Conservation (phyloP, 1,284 basidiomycete genomes). For the Tylopilus sp. region DNA sequence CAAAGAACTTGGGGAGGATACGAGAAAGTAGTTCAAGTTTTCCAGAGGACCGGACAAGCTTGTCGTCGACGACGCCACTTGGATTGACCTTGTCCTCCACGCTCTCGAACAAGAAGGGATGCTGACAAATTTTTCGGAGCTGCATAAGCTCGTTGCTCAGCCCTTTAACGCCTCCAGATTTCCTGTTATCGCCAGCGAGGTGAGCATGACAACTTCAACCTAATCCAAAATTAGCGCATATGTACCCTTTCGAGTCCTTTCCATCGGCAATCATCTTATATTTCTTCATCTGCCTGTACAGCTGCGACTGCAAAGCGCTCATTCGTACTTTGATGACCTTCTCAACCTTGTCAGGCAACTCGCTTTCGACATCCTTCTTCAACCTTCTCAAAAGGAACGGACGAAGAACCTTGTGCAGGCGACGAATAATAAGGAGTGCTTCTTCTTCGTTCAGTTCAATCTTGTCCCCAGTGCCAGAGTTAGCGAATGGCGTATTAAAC, state of each 20-base stretch:
- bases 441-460: constrained; percentile 99
- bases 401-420: constrained; percentile 95
- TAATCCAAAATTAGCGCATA: not conserved
- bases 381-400: constrained; percentile 94
- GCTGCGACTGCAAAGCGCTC: constrained; percentile 89
- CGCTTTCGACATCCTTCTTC: constrained; percentile 98
- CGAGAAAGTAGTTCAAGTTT: constrained; percentile 95
- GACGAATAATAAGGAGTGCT: constrained; percentile 93
- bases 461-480: constrained; percentile 93
- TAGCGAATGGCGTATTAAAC: constrained; percentile 99
- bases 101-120: constrained; percentile 93
- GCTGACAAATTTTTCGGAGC: constrained; percentile 97
- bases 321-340: constrained; percentile 99
- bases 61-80: constrained; percentile 75
- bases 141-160: constrained; percentile 99
- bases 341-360: constrained; percentile 98
- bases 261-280: constrained; percentile 94
- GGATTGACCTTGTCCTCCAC: constrained; percentile 93
- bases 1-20: constrained; percentile 92
- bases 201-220: constrained; percentile 1
- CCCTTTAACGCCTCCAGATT: constrained; percentile 74
- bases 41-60: constrained; percentile 83
- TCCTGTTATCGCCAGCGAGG: constrained; percentile 39
- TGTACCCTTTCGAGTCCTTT: constrained; percentile 66
- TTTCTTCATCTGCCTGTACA: constrained; percentile 98